Percentiles rank a stretch among this genome's conserved stretches.
Evolutionary conservation across 495 filamentous ascomycete genomes (phyloP).

Genomic region (Margaritispora aquatica): DNA sequence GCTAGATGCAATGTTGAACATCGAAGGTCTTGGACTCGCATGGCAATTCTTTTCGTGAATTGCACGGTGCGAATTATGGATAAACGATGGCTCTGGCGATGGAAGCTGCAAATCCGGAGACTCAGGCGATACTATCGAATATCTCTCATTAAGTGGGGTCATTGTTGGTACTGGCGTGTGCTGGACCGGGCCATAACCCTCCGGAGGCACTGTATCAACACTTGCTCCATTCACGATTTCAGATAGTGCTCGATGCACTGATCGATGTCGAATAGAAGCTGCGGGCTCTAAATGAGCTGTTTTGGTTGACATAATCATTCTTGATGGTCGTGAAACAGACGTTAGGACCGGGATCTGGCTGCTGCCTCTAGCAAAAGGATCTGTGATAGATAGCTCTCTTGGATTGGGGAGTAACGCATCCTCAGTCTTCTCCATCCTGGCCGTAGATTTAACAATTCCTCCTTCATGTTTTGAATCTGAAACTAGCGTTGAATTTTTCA

Average conservation of each 20-base stretch:
- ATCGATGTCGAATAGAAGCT: background rate
- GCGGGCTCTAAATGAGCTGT: conserved; percentile 3
- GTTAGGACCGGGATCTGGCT: conserved; percentile 14
- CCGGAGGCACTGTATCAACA: conserved; percentile 3
- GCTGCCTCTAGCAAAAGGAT: background rate
- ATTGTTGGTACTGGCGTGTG: conserved; percentile 4
- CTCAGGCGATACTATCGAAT: conserved; percentile 8
- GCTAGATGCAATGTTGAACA: conserved; percentile 22
- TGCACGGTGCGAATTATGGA: background rate
- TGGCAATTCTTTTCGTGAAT: conserved; percentile 11
- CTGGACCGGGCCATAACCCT: conserved; percentile 6
- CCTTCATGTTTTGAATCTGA: background rate
- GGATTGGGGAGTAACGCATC: background rate
- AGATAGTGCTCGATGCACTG: conserved; percentile 13
- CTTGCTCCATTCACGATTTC: conserved; percentile 20
- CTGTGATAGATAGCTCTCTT: background rate
- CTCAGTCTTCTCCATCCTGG: background rate
- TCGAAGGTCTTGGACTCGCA: conserved; percentile 23
- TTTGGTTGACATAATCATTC: conserved; percentile 2
- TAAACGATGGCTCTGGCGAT: conserved; percentile 11
- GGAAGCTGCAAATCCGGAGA: conserved; percentile 10
- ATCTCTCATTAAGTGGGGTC: conserved; percentile 8
- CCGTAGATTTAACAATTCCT: background rate
- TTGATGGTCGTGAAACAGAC: conserved; percentile 12
- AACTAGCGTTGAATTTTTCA: background rate